Base-by-base conservation (phyloP, 106 monocot species). In the Posidonia australis region DNA sequence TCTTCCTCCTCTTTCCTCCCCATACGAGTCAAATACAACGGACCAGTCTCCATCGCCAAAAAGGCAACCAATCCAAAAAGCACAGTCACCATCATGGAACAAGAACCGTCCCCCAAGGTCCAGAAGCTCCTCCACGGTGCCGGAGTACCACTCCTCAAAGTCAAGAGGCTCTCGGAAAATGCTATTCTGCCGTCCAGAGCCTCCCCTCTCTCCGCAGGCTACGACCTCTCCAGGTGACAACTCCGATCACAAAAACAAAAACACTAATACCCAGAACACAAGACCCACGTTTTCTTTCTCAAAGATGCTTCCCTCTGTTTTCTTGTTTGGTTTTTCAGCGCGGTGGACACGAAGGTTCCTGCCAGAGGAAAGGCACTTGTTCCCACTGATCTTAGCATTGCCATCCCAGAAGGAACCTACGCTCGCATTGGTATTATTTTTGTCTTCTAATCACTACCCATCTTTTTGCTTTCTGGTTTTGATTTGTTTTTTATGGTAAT, bases 331-430 rank as follows among this genome's bases (percentile, higher is more conserved):
- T 45, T 14, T 57, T 46, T 46, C 70, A 92, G 88, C 31, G 82
- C 93, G 13, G 75, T 61, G n/a, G 79, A 70, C 2, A 54, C 70
- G 17, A 74, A 64, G 25, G 83, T 93, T n/a, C 83, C 79, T 0
- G 93, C 85, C 44, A 70, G 85, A 23, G 88, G 83, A 7, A 88
- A 86, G 44, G 93, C 81, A 2, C 72, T 93, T 7, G 70, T 93
- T 10, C 81, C 85, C 22, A 93, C 88, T 0, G 93, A 83, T 57
- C 93, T 93, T 74, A 93, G 93, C 79, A 81, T 93, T 60, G 72
- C 88, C 46, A 83, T 88, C 24, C 88, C 88, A 10, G 77, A 78
- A 7, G 81, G 77, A 4, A 88, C 85, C 16, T 93, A 93, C 45
- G 93, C 78, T 41, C 85, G 88, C 26, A 74, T 92, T 26, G 84